These are phyloP conservation scores for Trichoderma asperelloides DNA, from an alignment of 495 filamentous ascomycete species.

Conservation along the genomic window DNA sequence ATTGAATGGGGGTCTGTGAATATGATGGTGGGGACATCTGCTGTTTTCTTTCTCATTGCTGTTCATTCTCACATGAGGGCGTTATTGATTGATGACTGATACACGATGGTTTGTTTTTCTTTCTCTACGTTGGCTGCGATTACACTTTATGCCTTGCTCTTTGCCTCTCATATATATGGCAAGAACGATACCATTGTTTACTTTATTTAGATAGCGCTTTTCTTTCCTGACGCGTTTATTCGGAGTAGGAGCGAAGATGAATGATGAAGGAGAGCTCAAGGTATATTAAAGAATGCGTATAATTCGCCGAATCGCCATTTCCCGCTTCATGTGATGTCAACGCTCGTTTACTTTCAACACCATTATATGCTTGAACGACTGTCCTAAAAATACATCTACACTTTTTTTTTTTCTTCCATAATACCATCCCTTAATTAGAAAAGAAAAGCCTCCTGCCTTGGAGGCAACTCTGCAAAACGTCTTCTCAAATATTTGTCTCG, in stretches of 20 bases:
- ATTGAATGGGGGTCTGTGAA: not conserved
- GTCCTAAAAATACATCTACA: not conserved
- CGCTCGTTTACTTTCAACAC: not conserved
- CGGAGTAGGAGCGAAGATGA: not conserved
- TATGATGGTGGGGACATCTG: not conserved
- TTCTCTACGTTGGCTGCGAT: not conserved
- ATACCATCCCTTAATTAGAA: not conserved
- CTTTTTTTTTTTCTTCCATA: not conserved
- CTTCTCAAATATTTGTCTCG: slow-evolving; percentile 4
- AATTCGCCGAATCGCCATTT: not conserved
- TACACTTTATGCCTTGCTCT: not conserved
- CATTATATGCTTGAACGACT: not conserved
- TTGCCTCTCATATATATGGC: not conserved
- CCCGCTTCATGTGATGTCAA: not conserved
- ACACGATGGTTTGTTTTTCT: not conserved
- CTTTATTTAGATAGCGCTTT: slow-evolving; percentile 1
- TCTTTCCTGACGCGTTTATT: not conserved
- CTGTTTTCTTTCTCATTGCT: not conserved
- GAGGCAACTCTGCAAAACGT: not conserved
- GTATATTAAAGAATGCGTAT: not conserved
- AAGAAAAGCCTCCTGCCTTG: not conserved
- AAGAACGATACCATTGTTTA: slow-evolving; percentile 4
- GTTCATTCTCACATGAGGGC: not conserved
- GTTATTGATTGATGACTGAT: slow-evolving; percentile 1
- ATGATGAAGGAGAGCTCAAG: not conserved